Evolutionary conservation across 768 basidiomycete genomes (phyloP).

Genomic region (Leccinum subtestaceum): DNA sequence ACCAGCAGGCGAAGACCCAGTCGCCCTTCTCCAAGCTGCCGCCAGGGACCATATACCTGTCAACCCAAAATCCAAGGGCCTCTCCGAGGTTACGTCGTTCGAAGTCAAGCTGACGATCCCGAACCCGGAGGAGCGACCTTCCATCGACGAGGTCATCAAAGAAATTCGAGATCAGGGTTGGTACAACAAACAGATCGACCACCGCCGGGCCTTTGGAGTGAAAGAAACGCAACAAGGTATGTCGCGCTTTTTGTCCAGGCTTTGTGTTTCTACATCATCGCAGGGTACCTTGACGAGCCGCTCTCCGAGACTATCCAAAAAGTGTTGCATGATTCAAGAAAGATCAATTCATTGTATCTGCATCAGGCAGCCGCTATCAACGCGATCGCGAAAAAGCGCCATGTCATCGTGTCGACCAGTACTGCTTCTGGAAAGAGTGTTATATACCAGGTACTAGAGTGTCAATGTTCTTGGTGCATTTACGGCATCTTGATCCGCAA

Average conservation of each 20-base stretch:
- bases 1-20: constrained; percentile 54
- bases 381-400: constrained; percentile 50
- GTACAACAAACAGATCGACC: constrained; percentile 70
- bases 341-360: constrained; percentile 61
- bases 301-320: constrained; percentile 54
- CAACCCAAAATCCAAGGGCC: constrained; percentile 39
- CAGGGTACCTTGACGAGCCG: constrained; percentile 50
- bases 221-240: constrained; percentile 53
- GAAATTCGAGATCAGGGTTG: constrained; percentile 58
- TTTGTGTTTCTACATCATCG: background rate
- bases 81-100: background rate
- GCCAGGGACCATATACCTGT: constrained; percentile 71
- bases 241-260: background rate
- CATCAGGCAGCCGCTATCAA: constrained; percentile 75
- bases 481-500: background rate
- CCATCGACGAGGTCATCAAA: constrained; percentile 55
- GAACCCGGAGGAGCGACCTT: constrained; percentile 48
- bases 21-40: constrained; percentile 59
- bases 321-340: constrained; percentile 56
- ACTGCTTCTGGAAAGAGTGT: constrained; percentile 90
- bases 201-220: constrained; percentile 51
- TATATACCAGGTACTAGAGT: constrained; percentile 68
- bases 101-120: constrained; percentile 31
- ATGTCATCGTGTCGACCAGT: constrained; percentile 87
- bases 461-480: background rate